These are phyloP conservation scores for Lichtheimia corymbifera DNA, from an alignment of 371 early-diverging fungal genomes.

Conservation along the genomic window DNA sequence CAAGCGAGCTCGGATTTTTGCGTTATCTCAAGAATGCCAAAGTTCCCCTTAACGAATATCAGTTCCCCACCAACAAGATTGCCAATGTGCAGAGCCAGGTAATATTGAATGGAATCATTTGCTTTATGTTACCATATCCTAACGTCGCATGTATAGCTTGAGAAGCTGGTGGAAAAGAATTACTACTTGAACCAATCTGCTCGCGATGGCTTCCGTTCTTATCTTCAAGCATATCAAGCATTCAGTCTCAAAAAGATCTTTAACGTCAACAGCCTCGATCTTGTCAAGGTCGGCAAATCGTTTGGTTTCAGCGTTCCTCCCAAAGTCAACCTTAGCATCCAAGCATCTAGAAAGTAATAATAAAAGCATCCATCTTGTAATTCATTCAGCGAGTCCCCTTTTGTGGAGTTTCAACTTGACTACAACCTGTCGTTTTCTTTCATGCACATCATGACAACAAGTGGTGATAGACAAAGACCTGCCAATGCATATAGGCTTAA, in stretches of 20 bases:
- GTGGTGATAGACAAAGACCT: no score
- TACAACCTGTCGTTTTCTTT: no score
- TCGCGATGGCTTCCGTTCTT: slow-evolving; percentile 96
- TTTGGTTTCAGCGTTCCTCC: slow-evolving; percentile 98
- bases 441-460: no score
- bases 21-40: slow-evolving; percentile 96
- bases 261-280: slow-evolving; percentile 89
- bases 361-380: background rate
- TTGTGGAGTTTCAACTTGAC: no score
- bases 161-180: slow-evolving; percentile 96
- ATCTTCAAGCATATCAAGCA: slow-evolving; percentile 96
- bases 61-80: slow-evolving; percentile 92
- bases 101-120: background rate
- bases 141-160: slow-evolving; percentile 64
- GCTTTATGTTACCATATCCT: background rate
- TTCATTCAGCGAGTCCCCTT: background rate
- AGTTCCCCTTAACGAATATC: slow-evolving; percentile 97
- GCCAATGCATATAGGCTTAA: no score
- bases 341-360: slow-evolving; percentile 14
- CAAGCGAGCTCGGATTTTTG: slow-evolving; percentile 91
- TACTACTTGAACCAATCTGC: slow-evolving; percentile 98
- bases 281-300: slow-evolving; percentile 90
- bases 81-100: slow-evolving; percentile 90
- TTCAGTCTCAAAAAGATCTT: slow-evolving; percentile 96
- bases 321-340: slow-evolving; percentile 86